phyloP scores from a whole-genome alignment of 2,329 filamentous ascomycete species.

The Alternaria sp. region DNA sequence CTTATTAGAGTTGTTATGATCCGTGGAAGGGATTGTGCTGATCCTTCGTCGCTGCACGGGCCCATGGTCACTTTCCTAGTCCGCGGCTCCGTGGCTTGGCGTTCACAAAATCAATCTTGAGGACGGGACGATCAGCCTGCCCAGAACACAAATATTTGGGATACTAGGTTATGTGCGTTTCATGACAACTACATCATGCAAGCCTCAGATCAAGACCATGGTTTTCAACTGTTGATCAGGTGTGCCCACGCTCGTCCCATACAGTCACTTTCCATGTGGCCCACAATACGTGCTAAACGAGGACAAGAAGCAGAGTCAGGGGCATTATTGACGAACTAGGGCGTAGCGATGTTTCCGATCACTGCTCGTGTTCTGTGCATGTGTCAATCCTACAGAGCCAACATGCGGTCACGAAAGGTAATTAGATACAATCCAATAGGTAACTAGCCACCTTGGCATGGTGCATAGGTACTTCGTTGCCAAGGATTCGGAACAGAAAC shows the following conservation, averaged over 20 bases:
- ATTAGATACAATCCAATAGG: neutral
- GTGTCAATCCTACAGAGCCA: neutral
- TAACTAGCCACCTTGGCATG: neutral
- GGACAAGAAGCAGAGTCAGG: neutral
- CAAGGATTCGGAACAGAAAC: neutral
- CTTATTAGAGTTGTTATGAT: neutral
- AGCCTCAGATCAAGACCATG: neutral
- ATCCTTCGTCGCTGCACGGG: neutral
- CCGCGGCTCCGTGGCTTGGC: conserved; percentile 2
- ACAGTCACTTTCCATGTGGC: neutral
- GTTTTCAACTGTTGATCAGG: neutral
- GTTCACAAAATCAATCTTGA: neutral
- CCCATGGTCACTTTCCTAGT: neutral
- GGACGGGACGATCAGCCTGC: neutral
- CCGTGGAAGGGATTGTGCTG: conserved; percentile 5
- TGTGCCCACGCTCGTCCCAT: neutral
- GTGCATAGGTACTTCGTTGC: neutral
- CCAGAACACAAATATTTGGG: neutral
- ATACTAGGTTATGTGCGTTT: neutral
- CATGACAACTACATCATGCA: neutral
- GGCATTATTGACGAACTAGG: neutral
- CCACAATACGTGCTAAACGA: neutral
- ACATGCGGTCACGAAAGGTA: neutral
- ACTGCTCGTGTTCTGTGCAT: neutral
- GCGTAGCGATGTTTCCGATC: neutral